Percentiles rank a stretch among this genome's conserved stretches.
phyloP scores from a whole-genome alignment of 2,329 filamentous ascomycete genomes.

The Colletotrichum phormii region DNA sequence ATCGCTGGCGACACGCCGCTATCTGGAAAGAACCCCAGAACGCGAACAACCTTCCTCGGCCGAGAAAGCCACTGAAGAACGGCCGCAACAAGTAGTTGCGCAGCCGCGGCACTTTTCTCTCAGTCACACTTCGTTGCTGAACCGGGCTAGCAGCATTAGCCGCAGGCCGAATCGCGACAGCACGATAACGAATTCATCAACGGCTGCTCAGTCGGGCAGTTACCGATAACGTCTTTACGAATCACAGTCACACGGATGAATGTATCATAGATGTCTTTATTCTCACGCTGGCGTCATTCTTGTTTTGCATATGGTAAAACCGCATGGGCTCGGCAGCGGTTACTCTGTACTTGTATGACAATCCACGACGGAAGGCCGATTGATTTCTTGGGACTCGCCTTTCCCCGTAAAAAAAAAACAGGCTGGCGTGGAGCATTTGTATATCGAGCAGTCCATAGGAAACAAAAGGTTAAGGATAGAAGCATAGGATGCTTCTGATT shows the following conservation, averaged over 20 bases:
- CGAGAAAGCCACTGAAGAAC: slow-evolving; percentile 54
- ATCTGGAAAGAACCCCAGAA: slow-evolving; percentile 59
- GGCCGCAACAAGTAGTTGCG: slow-evolving; percentile 44
- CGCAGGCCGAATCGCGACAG: slow-evolving; percentile 57
- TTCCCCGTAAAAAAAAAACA: neutral
- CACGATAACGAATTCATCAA: slow-evolving; percentile 52
- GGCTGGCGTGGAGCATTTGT: slow-evolving; percentile 33
- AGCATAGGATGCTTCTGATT: neutral
- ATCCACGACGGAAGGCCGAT: slow-evolving; percentile 35
- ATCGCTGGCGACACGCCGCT: slow-evolving; percentile 56
- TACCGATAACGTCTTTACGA: slow-evolving; percentile 56
- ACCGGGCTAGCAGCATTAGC: slow-evolving; percentile 59
- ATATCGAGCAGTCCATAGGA: slow-evolving; percentile 28
- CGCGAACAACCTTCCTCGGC: slow-evolving; percentile 50
- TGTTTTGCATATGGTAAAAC: slow-evolving; percentile 36
- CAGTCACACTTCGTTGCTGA: slow-evolving; percentile 54
- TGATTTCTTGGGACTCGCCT: slow-evolving; percentile 23
- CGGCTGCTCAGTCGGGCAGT: slow-evolving; percentile 52
- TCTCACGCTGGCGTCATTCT: slow-evolving; percentile 35
- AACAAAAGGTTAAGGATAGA: slow-evolving; percentile 24
- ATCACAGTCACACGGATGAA: slow-evolving; percentile 42
- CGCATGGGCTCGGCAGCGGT: slow-evolving; percentile 28
- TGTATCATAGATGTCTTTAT: slow-evolving; percentile 39
- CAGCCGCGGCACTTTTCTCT: slow-evolving; percentile 55
- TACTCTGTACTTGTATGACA: slow-evolving; percentile 34